phyloP scores from a whole-genome alignment of 306 rosid genomes.

The Hippophae rhamnoides region DNA sequence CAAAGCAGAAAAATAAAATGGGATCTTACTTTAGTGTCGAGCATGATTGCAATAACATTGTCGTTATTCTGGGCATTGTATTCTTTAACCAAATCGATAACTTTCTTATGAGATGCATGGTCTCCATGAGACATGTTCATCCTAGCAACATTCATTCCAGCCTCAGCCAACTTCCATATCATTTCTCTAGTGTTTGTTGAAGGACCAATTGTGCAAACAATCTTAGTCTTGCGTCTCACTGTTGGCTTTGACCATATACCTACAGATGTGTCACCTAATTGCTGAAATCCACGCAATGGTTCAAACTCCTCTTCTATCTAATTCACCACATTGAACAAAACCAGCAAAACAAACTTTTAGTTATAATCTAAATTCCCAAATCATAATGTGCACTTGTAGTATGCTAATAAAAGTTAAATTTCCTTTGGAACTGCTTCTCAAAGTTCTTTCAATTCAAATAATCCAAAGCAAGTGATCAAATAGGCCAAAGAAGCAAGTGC shows the following conservation, averaged over 20 bases:
- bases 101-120: conserved; percentile 92
- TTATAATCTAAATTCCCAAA: not conserved
- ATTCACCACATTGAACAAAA: conserved; percentile 6
- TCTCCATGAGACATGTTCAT: conserved; percentile 97
- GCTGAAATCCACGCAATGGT: conserved; percentile 43
- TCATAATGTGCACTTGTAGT: not conserved
- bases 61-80: conserved; percentile 70
- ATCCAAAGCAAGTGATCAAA: no score
- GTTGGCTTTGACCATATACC: conserved; percentile 79
- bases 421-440: no score
- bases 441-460: no score
- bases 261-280: conserved; percentile 45
- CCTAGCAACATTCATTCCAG: conserved; percentile 97
- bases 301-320: conserved; percentile 56
- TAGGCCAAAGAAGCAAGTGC: no score
- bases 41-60: conserved; percentile 86
- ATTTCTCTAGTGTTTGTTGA: conserved; percentile 82
- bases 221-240: conserved; percentile 84
- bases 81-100: conserved; percentile 88
- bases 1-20: no score
- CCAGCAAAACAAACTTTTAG: not conserved
- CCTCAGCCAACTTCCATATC: conserved; percentile 98
- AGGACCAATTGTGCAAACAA: conserved; percentile 96
- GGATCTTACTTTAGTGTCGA: conserved; percentile 69
- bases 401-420: no score